Percentiles rank a stretch among this genome's conserved stretches.
Evolutionary conservation across 1,139 yeast species (phyloP).

Genomic region (Tardiomyces depauwii): DNA sequence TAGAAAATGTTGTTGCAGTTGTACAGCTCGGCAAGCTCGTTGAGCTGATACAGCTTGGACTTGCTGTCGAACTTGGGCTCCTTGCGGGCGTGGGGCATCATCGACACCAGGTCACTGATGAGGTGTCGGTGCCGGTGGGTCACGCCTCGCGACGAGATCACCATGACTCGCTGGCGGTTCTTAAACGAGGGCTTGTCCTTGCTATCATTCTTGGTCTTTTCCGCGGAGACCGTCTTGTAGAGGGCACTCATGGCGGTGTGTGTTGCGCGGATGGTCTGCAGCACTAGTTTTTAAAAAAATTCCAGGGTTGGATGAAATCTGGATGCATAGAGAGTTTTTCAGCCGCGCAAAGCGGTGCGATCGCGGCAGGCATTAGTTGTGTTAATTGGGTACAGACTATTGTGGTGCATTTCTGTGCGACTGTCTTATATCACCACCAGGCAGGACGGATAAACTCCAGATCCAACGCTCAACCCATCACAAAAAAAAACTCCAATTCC

Average conservation of each 20-base stretch:
- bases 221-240: conserved; percentile 56
- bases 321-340: no score
- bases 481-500: no score
- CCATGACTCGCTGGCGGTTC: conserved; percentile 42
- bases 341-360: no score
- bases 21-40: conserved; percentile 93
- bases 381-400: no score
- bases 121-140: conserved; percentile 90
- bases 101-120: conserved; percentile 63
- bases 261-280: background rate
- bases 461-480: no score
- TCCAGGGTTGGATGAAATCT: background rate
- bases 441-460: no score
- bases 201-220: conserved; percentile 31
- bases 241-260: conserved; percentile 26
- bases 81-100: conserved; percentile 91
- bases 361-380: no score
- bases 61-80: conserved; percentile 95
- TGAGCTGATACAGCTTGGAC: conserved; percentile 76
- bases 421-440: no score
- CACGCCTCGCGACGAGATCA: conserved; percentile 90
- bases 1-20: conserved; percentile 92
- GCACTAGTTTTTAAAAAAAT: background rate
- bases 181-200: conserved; percentile 19
- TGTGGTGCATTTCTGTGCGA: no score